Conservation (phyloP, 768 basidiomycete genomes). For the Lactarius sanguifluus region DNA sequence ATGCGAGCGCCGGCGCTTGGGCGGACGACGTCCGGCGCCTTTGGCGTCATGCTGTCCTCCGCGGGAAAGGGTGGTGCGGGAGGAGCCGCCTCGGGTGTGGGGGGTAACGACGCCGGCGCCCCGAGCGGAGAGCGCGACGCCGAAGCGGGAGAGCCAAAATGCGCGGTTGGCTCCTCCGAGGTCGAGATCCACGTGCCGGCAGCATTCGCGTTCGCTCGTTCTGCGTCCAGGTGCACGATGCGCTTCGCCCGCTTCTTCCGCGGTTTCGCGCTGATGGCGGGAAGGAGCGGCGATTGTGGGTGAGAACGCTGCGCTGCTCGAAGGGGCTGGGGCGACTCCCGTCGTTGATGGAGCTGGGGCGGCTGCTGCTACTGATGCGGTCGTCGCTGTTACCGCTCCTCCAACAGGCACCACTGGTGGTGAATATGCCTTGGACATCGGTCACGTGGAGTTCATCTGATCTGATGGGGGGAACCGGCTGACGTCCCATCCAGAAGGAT, state of each 20-base stretch:
- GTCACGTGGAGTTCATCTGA: slow-evolving; percentile 50
- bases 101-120: slow-evolving; percentile 5
- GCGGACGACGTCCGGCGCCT: slow-evolving; percentile 2
- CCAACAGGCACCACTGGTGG: slow-evolving; percentile 64
- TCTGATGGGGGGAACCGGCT: slow-evolving; percentile 54
- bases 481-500: slow-evolving; percentile 72
- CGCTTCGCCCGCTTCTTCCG: slow-evolving; percentile 63
- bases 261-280: slow-evolving; percentile 44
- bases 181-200: slow-evolving; percentile 30
- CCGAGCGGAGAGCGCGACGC: slow-evolving; percentile 8
- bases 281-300: slow-evolving; percentile 48
- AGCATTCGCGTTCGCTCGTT: slow-evolving; percentile 41
- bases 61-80: neutral
- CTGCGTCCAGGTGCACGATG: slow-evolving; percentile 75
- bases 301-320: slow-evolving; percentile 34
- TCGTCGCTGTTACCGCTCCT: slow-evolving; percentile 26
- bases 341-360: neutral
- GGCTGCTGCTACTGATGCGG: neutral
- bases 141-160: neutral
- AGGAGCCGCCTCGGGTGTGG: slow-evolving; percentile 16
- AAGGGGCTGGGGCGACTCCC: slow-evolving; percentile 2
- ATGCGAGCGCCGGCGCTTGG: slow-evolving; percentile 29
- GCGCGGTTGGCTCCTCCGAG: slow-evolving; percentile 27
- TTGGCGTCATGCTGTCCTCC: slow-evolving; percentile 15
- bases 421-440: slow-evolving; percentile 50